Base-by-base conservation (phyloP, 1,284 basidiomycete species). In the Melanopsichium pennsylvanicum region DNA sequence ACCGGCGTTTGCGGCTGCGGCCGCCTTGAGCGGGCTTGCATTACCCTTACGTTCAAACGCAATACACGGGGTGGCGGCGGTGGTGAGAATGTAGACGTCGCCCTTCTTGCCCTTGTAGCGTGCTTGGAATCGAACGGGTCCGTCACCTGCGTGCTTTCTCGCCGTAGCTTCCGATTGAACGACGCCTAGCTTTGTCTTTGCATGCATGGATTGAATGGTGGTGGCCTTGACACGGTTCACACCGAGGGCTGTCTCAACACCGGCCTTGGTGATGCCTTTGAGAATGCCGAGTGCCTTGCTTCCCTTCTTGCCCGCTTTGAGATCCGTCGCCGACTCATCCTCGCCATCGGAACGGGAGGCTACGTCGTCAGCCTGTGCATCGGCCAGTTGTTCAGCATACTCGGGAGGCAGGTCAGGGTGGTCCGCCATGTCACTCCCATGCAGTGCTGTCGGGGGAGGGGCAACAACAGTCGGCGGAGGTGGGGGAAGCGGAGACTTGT, bases 401-500 rank as follows among this genome's bases (percentile, higher is more conserved):
- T 79, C 67, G 19, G 70, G 72, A 2, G 76, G 74, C 18, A 80
- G 34, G 18, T 75, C 60, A 3, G 72, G 72, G 42, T 56, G 48
- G 11, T 42, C 39, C 22, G 55, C 54, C 63, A 74, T 63, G 44
- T 60, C 49, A 11, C 58, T 25, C 5, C 52, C 45, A 33, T 66
- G 55, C 16, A 47, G 29, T 1, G 72, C 56, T 18, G 55, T 43
- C 4, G 78, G 64, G 12, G 72, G 72, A 1, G 74, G 57, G 2
- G 59, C 39, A 5, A 73, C 72, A 1, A 73, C 68, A 2, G 80
- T 33, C 0, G 76, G 66, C 12, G 84, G 83, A 7, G 85, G 84
- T 2, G 84, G 83, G 1, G 85, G 85, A 4, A 86, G 70, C 0
- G 85, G 85, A 0, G 81, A 73, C 48, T 83, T 82, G 31, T 79